phyloP scores from a whole-genome alignment of 495 filamentous ascomycete genomes.

The Penicillium chermesinum region DNA sequence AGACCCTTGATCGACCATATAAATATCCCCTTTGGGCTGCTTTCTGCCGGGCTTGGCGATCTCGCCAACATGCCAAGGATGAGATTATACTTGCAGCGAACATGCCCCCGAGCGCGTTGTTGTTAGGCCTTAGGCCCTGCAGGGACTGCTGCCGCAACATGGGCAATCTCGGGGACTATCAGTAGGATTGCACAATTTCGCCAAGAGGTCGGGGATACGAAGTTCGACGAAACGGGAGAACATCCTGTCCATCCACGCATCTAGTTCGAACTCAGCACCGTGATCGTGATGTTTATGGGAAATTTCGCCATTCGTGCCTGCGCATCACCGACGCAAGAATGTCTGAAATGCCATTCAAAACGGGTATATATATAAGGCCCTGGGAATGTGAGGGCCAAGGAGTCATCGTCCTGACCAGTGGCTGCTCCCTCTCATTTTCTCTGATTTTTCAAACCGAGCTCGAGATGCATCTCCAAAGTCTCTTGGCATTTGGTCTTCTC shows the following conservation, averaged over 20 bases:
- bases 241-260: background rate
- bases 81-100: slow-evolving; percentile 17
- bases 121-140: too few relatives aligned
- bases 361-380: background rate
- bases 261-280: background rate
- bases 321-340: background rate
- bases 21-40: slow-evolving; percentile 7
- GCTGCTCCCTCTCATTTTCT: background rate
- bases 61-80: slow-evolving; percentile 29
- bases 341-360: background rate
- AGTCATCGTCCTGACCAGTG: too few relatives aligned
- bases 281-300: background rate
- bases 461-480: slow-evolving; percentile 17
- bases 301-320: background rate
- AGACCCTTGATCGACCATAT: slow-evolving; percentile 14
- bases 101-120: background rate
- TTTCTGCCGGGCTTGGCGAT: slow-evolving; percentile 8
- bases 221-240: background rate
- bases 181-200: background rate
- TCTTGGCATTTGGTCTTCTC: slow-evolving; percentile 13
- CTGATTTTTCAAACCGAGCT: background rate
- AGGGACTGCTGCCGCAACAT: background rate
- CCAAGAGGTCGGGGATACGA: background rate
- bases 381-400: background rate
- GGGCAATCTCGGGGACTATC: background rate